Evolutionary conservation across 2,329 filamentous ascomycete genomes (phyloP), one percentile per base, ranked within the genome.

Genomic region (Monosporascus ibericus): DNA sequence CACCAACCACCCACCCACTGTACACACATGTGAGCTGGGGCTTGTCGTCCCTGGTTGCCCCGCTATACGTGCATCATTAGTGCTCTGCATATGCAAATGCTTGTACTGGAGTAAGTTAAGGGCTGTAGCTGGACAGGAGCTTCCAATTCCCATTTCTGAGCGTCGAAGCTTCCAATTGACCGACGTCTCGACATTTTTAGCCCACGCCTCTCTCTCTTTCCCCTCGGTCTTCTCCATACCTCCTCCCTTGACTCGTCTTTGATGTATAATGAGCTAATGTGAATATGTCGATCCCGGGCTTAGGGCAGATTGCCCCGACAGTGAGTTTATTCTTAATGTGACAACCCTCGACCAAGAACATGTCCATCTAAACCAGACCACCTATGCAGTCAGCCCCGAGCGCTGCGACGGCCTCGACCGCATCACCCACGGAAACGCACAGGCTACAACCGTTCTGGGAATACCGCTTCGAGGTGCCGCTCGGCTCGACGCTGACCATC

Each of bases 381-480:
- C 20, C 53, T 24, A 54, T 44, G 17, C 49, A 62, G 63, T 53
- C 58, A 40, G 44, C 54, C 51, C 62, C 60, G 34, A 58, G 54
- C 39, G 46, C 57, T 50, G 40, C 61, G 6, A 42, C 61, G 49
- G 58, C 59, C 30, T 51, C 59, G 14, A 52, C 59, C 49, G 52
- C 60, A 69, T 70, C 74, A 37, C 65, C 75, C 15, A 75, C 71
- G 25, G 74, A 76, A 54, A 76, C 70, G 48, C 67, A 79, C 56
- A 67, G 65, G 57, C 80, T 92, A 57, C 74, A 78, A 48, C 78
- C 82, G 51, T 82, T 81, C 59, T 85, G 82, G 63, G 88, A 92
- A 77, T 92, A 87, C 84, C 82, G 88, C 48, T 92, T 92, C 71
- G 80, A 89, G 64, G 84, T 90, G 44, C 78, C 85, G 11, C 69